Percentiles rank a stretch among this genome's conserved stretches.
These are phyloP conservation scores for Raffaelea deltoideospora DNA, from an alignment of 2,329 filamentous ascomycete species.

Conservation along the genomic window DNA sequence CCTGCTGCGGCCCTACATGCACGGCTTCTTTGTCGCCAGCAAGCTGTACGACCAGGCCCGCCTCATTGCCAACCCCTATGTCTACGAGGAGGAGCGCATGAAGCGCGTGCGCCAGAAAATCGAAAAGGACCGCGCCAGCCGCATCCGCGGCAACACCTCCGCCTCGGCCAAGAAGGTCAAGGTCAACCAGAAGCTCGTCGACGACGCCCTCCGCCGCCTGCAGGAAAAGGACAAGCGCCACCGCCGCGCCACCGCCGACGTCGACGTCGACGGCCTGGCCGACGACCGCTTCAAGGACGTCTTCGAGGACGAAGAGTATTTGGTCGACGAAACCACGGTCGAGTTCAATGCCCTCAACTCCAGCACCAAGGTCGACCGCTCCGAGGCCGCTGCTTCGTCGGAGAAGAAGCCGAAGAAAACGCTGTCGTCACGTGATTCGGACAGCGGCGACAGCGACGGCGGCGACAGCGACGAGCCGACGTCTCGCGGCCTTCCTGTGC, in stretches of 20 bases:
- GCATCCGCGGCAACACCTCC: slow-evolving; percentile 70
- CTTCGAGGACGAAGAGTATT: slow-evolving; percentile 88
- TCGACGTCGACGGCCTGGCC: slow-evolving; percentile 52
- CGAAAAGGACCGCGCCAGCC: slow-evolving; percentile 87
- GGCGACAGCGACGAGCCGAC: slow-evolving; percentile 10
- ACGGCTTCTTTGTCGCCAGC: slow-evolving; percentile 94
- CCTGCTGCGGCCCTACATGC: slow-evolving; percentile 90
- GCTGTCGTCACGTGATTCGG: slow-evolving; percentile 7
- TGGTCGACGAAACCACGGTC: slow-evolving; percentile 73
- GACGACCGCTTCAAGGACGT: slow-evolving; percentile 78
- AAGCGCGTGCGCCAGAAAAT: slow-evolving; percentile 92
- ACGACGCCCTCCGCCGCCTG: slow-evolving; percentile 54
- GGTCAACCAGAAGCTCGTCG: slow-evolving; percentile 73
- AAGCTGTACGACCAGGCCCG: slow-evolving; percentile 90
- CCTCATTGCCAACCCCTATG: slow-evolving; percentile 83
- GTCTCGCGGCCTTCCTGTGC: no score
- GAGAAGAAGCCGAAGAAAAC: slow-evolving; percentile 26
- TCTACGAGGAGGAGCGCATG: slow-evolving; percentile 81
- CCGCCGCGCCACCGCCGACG: no score
- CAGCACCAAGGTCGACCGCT: slow-evolving; percentile 54
- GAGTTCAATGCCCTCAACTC: slow-evolving; percentile 87
- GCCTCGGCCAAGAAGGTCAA: slow-evolving; percentile 85
- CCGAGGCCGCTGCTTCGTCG: no score
- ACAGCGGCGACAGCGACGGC: slow-evolving; percentile 25
- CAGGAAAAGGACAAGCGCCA: slow-evolving; percentile 42